Conservation (phyloP, 805 yeast species). For the Babjeviella inositovora region DNA sequence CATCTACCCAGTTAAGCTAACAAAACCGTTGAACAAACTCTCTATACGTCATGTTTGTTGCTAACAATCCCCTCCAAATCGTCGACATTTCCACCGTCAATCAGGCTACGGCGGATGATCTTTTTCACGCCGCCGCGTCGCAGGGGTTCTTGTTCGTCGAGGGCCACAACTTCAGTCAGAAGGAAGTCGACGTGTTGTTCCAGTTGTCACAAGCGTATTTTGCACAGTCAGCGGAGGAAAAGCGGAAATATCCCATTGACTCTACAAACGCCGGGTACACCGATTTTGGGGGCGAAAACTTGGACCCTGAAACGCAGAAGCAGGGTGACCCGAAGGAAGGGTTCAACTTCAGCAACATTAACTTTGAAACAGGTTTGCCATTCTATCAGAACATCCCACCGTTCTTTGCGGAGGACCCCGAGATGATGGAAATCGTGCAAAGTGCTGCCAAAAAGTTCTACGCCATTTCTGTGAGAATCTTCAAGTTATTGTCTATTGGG, state of each 20-base stretch:
- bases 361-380: constrained; percentile 29
- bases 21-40: too few relatives aligned
- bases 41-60: constrained; percentile 2
- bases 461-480: constrained; percentile 26
- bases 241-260: constrained; percentile 31
- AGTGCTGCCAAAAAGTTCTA: constrained; percentile 25
- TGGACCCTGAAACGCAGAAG: constrained; percentile 14
- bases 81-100: constrained; percentile 37
- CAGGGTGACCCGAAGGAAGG: constrained; percentile 55
- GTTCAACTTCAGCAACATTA: constrained; percentile 45
- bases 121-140: constrained; percentile 41
- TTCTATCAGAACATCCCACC: constrained; percentile 8
- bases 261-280: constrained; percentile 48
- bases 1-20: too few relatives aligned
- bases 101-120: constrained; percentile 25
- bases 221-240: constrained; percentile 30
- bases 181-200: constrained; percentile 35
- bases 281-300: constrained; percentile 33
- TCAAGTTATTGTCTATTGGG: constrained; percentile 44
- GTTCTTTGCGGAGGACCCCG: constrained; percentile 18
- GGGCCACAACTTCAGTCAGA: constrained; percentile 45
- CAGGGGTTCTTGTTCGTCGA: constrained; percentile 55
- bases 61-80: constrained; percentile 30
- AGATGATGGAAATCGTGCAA: constrained; percentile 20
- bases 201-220: constrained; percentile 33